Evolutionary conservation across 768 basidiomycete genomes (phyloP).

Genomic region (Leccinum imitatum): DNA sequence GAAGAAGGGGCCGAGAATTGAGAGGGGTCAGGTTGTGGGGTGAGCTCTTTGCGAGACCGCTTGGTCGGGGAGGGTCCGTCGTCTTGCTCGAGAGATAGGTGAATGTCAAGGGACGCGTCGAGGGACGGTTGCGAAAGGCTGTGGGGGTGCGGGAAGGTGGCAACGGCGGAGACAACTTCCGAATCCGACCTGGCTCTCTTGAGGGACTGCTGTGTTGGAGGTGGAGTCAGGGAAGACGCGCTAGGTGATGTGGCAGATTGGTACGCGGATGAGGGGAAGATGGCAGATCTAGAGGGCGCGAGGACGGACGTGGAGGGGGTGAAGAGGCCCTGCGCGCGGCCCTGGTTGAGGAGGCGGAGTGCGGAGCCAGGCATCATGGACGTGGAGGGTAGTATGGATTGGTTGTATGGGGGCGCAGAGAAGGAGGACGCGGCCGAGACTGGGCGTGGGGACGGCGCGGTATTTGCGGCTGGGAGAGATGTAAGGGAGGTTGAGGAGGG

Average conservation of each 20-base stretch:
- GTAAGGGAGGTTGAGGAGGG: constrained; percentile 71
- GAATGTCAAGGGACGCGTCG: constrained; percentile 43
- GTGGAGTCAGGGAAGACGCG: constrained; percentile 53
- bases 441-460: constrained; percentile 55
- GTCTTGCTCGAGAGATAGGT: constrained; percentile 47
- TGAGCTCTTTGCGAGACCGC: constrained; percentile 60
- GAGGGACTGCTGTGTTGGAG: constrained; percentile 45
- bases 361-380: constrained; percentile 89
- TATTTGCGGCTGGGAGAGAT: constrained; percentile 57
- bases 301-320: constrained; percentile 77
- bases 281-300: constrained; percentile 42
- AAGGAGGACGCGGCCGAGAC: constrained; percentile 70
- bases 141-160: constrained; percentile 15
- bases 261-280: constrained; percentile 55
- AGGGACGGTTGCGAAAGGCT: constrained; percentile 27
- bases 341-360: constrained; percentile 79
- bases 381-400: constrained; percentile 67
- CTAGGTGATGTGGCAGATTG: constrained; percentile 47
- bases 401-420: constrained; percentile 51
- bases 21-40: constrained; percentile 34
- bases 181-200: constrained; percentile 69
- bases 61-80: constrained; percentile 72
- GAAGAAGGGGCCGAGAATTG: constrained; percentile 19
- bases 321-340: constrained; percentile 82
- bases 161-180: constrained; percentile 41